Conservation (phyloP, 1,284 basidiomycete species). For the Cryptococcus sp. region DNA sequence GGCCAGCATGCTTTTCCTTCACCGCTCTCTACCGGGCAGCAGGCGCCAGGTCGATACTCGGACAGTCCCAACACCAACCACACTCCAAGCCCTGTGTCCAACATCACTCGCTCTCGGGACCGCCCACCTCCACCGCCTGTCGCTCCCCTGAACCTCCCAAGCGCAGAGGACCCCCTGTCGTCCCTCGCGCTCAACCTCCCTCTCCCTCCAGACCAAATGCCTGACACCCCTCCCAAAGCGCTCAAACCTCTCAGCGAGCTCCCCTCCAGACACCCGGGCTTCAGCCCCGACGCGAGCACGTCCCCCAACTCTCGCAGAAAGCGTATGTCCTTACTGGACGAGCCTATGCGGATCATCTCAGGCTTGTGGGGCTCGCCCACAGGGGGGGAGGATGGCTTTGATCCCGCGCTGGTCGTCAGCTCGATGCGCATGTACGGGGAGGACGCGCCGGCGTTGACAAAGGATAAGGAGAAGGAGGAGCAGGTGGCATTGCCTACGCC, state of each 20-base stretch:
- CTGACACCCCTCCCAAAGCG: slow-evolving; percentile 24
- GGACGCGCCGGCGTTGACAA: not conserved
- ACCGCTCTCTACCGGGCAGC: not conserved
- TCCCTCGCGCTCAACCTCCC: slow-evolving; percentile 24
- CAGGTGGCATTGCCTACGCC: no score
- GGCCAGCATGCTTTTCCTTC: slow-evolving; percentile 4
- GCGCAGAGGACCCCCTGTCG: slow-evolving; percentile 13
- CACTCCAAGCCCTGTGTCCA: not conserved
- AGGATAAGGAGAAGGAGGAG: no score
- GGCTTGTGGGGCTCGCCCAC: slow-evolving; percentile 21
- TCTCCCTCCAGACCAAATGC: slow-evolving; percentile 39
- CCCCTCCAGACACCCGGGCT: not conserved
- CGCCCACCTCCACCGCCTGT: slow-evolving; percentile 18
- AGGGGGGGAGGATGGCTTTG: slow-evolving; percentile 30
- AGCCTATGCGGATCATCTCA: slow-evolving; percentile 35
- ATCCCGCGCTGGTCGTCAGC: slow-evolving; percentile 24
- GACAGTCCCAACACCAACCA: no score
- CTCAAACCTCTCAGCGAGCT: not conserved
- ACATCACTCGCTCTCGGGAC: not conserved
- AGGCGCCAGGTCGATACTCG: not conserved
- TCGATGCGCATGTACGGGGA: slow-evolving; percentile 21
- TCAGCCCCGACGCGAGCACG: not conserved
- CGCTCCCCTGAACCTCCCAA: slow-evolving; percentile 16
- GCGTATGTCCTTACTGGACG: slow-evolving; percentile 25
- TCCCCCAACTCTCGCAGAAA: slow-evolving; percentile 6